Base-by-base conservation (phyloP, 169 alveolate genomes). In the Cryptosporidium viatorum region DNA sequence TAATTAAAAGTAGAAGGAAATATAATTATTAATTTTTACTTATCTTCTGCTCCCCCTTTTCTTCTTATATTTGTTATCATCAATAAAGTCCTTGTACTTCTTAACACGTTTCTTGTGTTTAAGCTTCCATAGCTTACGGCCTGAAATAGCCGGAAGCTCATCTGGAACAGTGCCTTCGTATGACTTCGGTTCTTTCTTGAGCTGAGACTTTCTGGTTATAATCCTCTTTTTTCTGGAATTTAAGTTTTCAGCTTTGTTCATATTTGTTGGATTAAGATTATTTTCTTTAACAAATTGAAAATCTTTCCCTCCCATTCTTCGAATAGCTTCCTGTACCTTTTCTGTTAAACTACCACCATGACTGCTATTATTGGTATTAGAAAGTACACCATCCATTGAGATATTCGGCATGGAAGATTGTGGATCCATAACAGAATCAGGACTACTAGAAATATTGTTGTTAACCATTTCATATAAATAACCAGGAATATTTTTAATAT, bases 41-140 rank as follows among this genome's bases (percentile, higher is more conserved):
- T 41, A 43, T 21, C 89, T 41, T 62, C 74, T 59, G 9, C 39
- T 9, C n/a, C 69, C 59, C 52, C 50, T 80, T 23, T 74, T 59
- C 65, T 39, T 80, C 52, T 31, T 65, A 21, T 59, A 80, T 39
- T 41, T 80, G 41, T 48, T 73, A 73, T 73, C 86, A 33, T 73
- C 86, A 29, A 73, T 51, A 73, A 73, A 73, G 37, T 73, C 86
- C n/a, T 73, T 73, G 68, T 73, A 73, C 51, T 73, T 59, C 35
- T 62, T 45, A 60, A 86, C 65, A 50, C 59, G 73, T 71, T 91
- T 80, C 23, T 84, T 91, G 87, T 89, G 94, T 23, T 84, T 84
- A 9, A 91, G 69, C 91, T 91, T 93, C 92, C 93, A 93, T 62
- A 93, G 21, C 65, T 91, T 91, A 43, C 94, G 87, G 9, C 94